phyloP scores from a whole-genome alignment of 495 filamentous ascomycete species.

The Glarea lozoyensis region DNA sequence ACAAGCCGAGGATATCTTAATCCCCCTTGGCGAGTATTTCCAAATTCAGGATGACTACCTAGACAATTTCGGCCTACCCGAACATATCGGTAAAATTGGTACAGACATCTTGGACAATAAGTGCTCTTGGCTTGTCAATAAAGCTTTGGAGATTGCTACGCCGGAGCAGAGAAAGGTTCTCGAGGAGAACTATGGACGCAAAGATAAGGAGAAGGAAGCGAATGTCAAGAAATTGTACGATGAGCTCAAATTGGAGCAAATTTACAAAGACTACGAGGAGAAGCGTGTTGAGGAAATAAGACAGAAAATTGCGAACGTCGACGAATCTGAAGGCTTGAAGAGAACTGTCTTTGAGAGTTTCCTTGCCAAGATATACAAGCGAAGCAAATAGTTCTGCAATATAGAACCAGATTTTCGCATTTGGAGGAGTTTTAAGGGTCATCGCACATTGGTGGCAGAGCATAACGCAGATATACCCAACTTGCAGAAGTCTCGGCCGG shows the following conservation, averaged over 20 bases:
- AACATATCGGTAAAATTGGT: conserved; percentile 91
- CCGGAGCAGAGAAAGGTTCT: conserved; percentile 75
- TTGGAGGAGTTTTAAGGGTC: too few relatives aligned
- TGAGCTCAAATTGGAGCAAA: conserved; percentile 70
- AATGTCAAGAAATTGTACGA: conserved; percentile 80
- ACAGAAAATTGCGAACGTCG: conserved; percentile 64
- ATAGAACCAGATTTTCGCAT: too few relatives aligned
- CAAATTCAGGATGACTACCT: conserved; percentile 98
- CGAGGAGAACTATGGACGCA: conserved; percentile 82
- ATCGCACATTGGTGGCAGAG: too few relatives aligned
- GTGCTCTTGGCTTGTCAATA: conserved; percentile 95
- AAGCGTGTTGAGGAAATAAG: conserved; percentile 65
- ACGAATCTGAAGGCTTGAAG: conserved; percentile 81
- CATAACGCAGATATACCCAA: too few relatives aligned
- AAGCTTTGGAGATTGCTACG: conserved; percentile 68
- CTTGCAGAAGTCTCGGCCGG: too few relatives aligned
- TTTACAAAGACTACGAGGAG: conserved; percentile 86
- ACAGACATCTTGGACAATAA: conserved; percentile 99
- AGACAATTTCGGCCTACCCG: conserved; percentile 88
- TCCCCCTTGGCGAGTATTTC: conserved; percentile 99
- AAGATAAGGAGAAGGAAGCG: conserved; percentile 70
- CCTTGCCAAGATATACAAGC: conserved; percentile 93
- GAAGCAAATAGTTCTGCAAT: conserved; percentile 64
- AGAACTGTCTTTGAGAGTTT: conserved; percentile 84
- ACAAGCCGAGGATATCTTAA: conserved; percentile 81